These are phyloP conservation scores for Acacia crassicarpa DNA, from an alignment of 306 rosid species.

Conservation along the genomic window DNA sequence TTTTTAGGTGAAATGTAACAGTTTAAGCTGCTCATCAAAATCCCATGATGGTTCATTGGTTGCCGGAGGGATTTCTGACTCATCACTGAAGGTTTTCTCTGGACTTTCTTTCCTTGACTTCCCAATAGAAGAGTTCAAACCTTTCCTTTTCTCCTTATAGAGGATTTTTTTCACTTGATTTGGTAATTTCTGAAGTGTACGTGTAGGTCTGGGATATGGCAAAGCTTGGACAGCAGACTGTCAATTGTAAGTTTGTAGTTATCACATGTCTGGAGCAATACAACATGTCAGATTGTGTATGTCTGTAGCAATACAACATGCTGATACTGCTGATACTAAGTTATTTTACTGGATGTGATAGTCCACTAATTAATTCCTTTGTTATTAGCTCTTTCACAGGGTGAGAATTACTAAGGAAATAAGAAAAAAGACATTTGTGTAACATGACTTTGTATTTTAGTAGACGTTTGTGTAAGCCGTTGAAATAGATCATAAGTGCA, in stretches of 20 bases:
- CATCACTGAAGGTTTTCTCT: constrained; percentile 70
- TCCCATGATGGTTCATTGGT: constrained; percentile 92
- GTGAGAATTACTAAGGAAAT: constrained; percentile 48
- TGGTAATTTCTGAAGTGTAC: constrained; percentile 33
- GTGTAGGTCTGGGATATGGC: constrained; percentile 96
- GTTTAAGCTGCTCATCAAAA: constrained; percentile 91
- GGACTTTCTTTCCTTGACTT: not conserved
- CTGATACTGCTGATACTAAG: not conserved
- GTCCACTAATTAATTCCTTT: constrained; percentile 28
- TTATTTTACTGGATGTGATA: constrained; percentile 16
- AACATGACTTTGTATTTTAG: too few species aligned
- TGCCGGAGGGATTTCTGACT: constrained; percentile 98
- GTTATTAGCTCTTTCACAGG: constrained; percentile 74
- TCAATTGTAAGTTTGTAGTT: constrained; percentile 59
- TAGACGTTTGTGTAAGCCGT: too few species aligned
- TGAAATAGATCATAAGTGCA: too few species aligned
- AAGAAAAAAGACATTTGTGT: too few species aligned
- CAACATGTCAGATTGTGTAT: not conserved
- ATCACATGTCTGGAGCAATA: not conserved
- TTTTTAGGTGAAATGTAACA: constrained; percentile 32
- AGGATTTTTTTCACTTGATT: constrained; percentile 26
- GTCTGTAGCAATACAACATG: constrained; percentile 10
- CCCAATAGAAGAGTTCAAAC: not conserved
- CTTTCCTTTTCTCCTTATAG: not conserved
- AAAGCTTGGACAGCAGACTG: constrained; percentile 80